Percentiles rank a stretch among this genome's conserved stretches.
These are phyloP conservation scores for Colletotrichum destructivum DNA, from an alignment of 2,329 filamentous ascomycete species.

Conservation along the genomic window DNA sequence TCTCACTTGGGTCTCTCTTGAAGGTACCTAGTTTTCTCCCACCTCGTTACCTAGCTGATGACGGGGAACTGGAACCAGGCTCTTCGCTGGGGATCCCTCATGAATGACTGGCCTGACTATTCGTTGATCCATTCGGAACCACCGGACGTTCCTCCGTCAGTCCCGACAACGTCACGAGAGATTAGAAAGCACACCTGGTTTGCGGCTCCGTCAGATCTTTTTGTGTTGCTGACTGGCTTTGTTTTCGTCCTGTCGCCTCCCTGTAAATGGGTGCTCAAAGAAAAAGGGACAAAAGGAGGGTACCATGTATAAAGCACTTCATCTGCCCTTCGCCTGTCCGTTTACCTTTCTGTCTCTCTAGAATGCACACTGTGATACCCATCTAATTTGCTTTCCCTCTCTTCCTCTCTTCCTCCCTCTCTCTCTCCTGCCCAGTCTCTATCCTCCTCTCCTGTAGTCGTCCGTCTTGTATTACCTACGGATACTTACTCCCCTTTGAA, in stretches of 20 bases:
- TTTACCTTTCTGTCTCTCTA: not conserved
- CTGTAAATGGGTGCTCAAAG: not conserved
- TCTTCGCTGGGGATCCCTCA: constrained; percentile 11
- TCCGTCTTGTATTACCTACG: not conserved
- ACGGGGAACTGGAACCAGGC: constrained; percentile 26
- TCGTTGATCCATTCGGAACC: constrained; percentile 23
- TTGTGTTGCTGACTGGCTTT: constrained; percentile 9
- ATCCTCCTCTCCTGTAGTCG: not conserved
- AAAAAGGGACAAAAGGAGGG: not conserved
- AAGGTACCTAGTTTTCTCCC: not conserved
- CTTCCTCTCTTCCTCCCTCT: not conserved
- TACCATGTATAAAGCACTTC: constrained; percentile 11
- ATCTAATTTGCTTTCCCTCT: not conserved
- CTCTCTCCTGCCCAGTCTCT: not conserved
- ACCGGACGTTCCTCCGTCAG: constrained; percentile 17
- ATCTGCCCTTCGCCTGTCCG: constrained; percentile 7
- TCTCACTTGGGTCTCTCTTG: not conserved
- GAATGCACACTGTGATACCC: constrained; percentile 26
- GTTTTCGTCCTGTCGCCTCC: not conserved
- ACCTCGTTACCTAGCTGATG: constrained; percentile 18
- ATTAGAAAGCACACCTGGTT: constrained; percentile 35
- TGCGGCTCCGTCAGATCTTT: constrained; percentile 34
- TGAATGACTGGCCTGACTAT: constrained; percentile 26
- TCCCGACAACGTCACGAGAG: constrained; percentile 26
- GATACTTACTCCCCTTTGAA: too few species aligned